phyloP scores from a whole-genome alignment of 176 grass and related monocot species.

The Tuctoria greenei region DNA sequence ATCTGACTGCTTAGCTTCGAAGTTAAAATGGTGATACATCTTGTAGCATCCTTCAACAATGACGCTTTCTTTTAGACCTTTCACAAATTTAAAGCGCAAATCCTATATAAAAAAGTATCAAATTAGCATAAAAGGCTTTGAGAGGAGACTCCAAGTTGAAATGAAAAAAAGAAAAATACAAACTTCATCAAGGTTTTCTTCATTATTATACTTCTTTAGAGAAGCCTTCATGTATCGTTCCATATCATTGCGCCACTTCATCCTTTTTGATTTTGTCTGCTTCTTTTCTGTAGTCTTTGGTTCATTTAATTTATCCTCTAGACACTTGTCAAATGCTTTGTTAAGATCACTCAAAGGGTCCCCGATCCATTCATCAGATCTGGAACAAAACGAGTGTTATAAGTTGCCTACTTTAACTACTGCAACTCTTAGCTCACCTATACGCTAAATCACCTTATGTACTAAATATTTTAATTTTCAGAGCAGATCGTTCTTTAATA shows the following conservation, averaged over 20 bases:
- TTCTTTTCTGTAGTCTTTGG: not conserved
- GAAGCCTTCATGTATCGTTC: not conserved
- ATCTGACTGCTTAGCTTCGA: not conserved
- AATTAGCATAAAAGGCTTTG: not conserved
- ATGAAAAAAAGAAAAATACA: not conserved
- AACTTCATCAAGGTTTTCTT: too few relatives aligned
- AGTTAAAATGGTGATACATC: not conserved
- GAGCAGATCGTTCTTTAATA: too few relatives aligned
- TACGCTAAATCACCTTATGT: too few relatives aligned
- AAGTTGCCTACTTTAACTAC: too few relatives aligned
- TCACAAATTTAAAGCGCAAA: not conserved
- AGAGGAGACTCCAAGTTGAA: not conserved
- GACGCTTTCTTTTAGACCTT: not conserved
- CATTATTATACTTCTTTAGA: not conserved
- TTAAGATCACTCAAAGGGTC: not conserved
- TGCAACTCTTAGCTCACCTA: too few relatives aligned
- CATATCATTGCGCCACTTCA: not conserved
- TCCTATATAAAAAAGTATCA: not conserved
- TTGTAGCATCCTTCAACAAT: not conserved
- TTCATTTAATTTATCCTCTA: not conserved
- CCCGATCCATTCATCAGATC: not conserved
- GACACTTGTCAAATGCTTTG: not conserved
- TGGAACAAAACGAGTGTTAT: not conserved
- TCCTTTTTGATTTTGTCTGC: not conserved
- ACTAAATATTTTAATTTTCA: too few relatives aligned